Evolutionary conservation across 2,329 filamentous ascomycete genomes (phyloP).

Genomic region (Scedosporium boydii): DNA sequence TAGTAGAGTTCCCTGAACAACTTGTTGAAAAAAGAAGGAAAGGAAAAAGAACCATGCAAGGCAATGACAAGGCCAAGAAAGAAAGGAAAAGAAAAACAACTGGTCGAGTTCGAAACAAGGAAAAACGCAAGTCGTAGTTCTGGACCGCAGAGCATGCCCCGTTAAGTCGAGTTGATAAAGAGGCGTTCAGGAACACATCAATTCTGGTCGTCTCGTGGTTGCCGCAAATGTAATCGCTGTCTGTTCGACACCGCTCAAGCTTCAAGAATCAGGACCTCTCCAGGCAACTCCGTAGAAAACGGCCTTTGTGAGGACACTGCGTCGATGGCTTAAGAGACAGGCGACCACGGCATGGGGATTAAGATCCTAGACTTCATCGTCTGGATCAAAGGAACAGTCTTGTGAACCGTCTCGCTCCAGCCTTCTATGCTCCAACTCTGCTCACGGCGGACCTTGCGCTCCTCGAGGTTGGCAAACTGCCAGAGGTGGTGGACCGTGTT

Average conservation of each 20-base stretch:
- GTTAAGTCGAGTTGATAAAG: background rate
- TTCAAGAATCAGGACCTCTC: too few species aligned
- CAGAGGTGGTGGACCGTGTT: slow-evolving; percentile 98
- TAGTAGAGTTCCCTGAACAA: background rate
- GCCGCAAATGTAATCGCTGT: background rate
- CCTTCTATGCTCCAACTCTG: slow-evolving; percentile 92
- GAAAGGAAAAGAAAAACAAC: background rate
- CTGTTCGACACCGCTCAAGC: too few species aligned
- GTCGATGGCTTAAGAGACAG: slow-evolving; percentile 55
- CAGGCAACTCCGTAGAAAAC: background rate
- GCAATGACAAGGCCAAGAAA: background rate
- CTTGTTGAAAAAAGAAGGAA: background rate
- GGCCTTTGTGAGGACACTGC: background rate
- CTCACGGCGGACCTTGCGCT: slow-evolving; percentile 81
- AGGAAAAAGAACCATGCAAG: background rate
- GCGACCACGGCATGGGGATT: slow-evolving; percentile 93
- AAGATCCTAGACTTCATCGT: slow-evolving; percentile 91
- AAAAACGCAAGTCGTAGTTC: background rate
- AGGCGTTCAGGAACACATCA: background rate
- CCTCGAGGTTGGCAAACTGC: slow-evolving; percentile 96
- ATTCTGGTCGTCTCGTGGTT: background rate
- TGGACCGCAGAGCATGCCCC: background rate
- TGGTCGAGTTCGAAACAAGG: background rate
- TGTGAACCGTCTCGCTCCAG: slow-evolving; percentile 96
- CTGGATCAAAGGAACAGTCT: slow-evolving; percentile 95